Conservation (phyloP, 139 green algal species). For the Chlamydomonas sp. region DNA sequence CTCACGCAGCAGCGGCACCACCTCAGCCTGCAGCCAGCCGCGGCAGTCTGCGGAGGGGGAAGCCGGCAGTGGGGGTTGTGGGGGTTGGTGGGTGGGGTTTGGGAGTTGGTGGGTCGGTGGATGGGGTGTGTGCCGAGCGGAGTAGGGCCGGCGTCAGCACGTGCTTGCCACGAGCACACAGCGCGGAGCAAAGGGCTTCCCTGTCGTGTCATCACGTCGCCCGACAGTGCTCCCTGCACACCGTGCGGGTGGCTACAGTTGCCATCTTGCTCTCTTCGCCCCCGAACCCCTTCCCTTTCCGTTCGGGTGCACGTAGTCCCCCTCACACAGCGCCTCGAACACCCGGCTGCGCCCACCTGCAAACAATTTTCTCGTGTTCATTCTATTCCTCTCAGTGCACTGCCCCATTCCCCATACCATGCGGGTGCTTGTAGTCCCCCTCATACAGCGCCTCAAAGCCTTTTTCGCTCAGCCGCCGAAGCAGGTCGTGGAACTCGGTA, state of each 20-base stretch:
- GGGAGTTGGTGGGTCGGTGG: background rate
- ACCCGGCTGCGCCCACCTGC: background rate
- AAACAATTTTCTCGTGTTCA: no score
- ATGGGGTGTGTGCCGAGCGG: background rate
- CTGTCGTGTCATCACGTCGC: no score
- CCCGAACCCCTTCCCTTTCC: background rate
- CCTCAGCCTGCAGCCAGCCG: constrained; percentile 14
- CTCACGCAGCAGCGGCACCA: constrained; percentile 23
- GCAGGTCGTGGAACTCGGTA: constrained; percentile 22
- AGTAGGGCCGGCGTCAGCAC: no score
- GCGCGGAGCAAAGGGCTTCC: no score
- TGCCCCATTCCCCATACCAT: background rate
- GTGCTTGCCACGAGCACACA: no score
- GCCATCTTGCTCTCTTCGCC: no score
- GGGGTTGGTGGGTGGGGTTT: background rate
- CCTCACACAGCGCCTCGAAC: background rate
- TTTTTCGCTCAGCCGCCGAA: background rate
- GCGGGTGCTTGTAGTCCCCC: constrained; percentile 23
- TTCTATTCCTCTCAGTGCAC: no score
- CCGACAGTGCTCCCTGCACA: no score
- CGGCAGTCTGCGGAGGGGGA: constrained; percentile 23
- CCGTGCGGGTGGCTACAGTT: no score
- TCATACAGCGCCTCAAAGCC: constrained; percentile 38
- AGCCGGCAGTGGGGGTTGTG: background rate
- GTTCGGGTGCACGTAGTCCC: background rate